These are phyloP conservation scores for Hyaloscypha bicolor DNA, from an alignment of 495 filamentous ascomycete species.

Conservation along the genomic window DNA sequence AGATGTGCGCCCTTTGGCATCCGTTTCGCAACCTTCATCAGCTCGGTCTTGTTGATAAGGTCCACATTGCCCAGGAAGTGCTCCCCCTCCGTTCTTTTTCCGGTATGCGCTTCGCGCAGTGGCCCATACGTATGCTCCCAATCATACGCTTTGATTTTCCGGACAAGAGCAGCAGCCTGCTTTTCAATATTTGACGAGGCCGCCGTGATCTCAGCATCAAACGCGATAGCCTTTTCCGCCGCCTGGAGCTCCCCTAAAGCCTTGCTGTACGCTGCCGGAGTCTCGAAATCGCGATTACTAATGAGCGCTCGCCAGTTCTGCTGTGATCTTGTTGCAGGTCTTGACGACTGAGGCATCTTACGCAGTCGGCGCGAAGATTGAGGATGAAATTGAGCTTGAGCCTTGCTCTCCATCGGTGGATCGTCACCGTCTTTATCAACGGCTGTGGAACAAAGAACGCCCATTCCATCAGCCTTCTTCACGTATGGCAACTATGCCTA, in stretches of 20 bases:
- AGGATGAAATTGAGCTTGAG: conserved; percentile 19
- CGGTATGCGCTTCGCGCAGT: conserved; percentile 13
- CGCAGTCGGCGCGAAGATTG: conserved; percentile 23
- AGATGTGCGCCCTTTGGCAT: conserved; percentile 59
- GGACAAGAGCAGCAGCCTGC: conserved; percentile 24
- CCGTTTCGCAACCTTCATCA: conserved; percentile 43
- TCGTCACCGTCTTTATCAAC: conserved; percentile 32
- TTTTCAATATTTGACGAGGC: conserved; percentile 24
- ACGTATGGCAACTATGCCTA: conserved; percentile 20
- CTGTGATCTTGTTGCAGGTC: conserved; percentile 18
- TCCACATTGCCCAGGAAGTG: conserved; percentile 52
- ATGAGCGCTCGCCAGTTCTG: conserved; percentile 17
- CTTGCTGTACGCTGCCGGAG: conserved; percentile 19
- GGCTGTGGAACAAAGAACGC: conserved; percentile 25
- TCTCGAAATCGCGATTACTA: conserved; percentile 19
- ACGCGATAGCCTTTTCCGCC: conserved; percentile 24
- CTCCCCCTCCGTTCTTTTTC: conserved; percentile 36
- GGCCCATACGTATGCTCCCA: conserved; percentile 25
- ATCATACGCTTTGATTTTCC: conserved; percentile 28
- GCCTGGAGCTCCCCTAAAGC: conserved; percentile 21
- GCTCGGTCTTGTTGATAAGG: conserved; percentile 45
- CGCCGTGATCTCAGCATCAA: conserved; percentile 27
- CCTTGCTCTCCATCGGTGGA: conserved; percentile 22
- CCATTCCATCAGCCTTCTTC: conserved; percentile 27
- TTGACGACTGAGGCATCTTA: conserved; percentile 25